Percentiles rank a stretch among this genome's conserved stretches.
Evolutionary conservation across 2,329 filamentous ascomycete species (phyloP).

Genomic region (Dactylellina cionopaga): DNA sequence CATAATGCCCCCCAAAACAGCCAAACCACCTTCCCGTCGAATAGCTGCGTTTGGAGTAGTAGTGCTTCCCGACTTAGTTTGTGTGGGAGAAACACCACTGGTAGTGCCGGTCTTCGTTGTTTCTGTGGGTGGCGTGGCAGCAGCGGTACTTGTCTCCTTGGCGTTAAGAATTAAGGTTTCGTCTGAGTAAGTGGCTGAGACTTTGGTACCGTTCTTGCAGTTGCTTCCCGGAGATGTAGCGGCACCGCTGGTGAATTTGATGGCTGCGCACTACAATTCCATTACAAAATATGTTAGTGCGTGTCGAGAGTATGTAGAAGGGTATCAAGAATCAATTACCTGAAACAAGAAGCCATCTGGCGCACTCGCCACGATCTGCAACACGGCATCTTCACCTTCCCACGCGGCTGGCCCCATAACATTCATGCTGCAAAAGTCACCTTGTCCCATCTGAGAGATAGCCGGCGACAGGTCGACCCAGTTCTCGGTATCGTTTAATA

Average conservation of each 20-base stretch:
- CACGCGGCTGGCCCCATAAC: slow-evolving; percentile 27
- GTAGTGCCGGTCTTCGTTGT: not conserved
- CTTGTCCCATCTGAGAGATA: slow-evolving; percentile 21
- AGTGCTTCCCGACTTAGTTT: not conserved
- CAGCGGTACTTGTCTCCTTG: not conserved
- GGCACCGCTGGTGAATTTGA: slow-evolving; percentile 25
- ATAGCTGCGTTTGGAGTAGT: slow-evolving; percentile 16
- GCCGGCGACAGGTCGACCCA: slow-evolving; percentile 25
- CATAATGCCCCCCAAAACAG: slow-evolving; percentile 13
- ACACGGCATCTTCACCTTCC: slow-evolving; percentile 41
- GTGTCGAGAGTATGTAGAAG: not conserved
- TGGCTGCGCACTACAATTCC: slow-evolving; percentile 32
- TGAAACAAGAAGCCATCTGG: slow-evolving; percentile 47
- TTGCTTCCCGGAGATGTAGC: not conserved
- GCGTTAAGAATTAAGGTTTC: slow-evolving; percentile 33
- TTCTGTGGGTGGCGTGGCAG: not conserved
- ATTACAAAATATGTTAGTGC: slow-evolving; percentile 1
- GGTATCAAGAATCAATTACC: slow-evolving; percentile 20
- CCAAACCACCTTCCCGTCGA: not conserved
- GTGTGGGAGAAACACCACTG: not conserved
- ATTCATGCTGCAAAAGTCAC: slow-evolving; percentile 25
- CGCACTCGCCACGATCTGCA: slow-evolving; percentile 34
- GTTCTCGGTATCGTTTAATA: slow-evolving; percentile 43
- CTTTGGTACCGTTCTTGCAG: slow-evolving; percentile 26
- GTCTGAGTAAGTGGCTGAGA: not conserved